Conservation (phyloP, 2,329 filamentous ascomycete species). For the Fusarium cicatricum region DNA sequence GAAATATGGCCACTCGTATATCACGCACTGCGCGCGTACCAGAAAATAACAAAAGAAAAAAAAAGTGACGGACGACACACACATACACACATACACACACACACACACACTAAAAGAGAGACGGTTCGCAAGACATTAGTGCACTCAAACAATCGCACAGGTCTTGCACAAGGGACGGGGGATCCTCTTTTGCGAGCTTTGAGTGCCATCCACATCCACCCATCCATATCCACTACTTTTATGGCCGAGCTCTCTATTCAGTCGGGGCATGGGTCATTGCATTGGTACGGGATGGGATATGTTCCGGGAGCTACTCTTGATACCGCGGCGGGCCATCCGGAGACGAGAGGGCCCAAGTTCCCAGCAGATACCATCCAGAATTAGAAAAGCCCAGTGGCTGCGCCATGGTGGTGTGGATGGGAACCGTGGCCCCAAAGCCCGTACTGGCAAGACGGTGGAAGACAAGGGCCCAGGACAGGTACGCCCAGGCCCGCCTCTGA, state of each 20-base stretch:
- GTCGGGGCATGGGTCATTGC: constrained; percentile 41
- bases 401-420: constrained; percentile 45
- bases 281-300: constrained; percentile 34
- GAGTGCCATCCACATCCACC: constrained; percentile 25
- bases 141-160: constrained; percentile 23
- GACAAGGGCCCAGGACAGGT: constrained; percentile 29
- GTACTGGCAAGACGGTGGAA: constrained; percentile 30
- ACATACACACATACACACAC: constrained; percentile 10
- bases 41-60: constrained; percentile 16
- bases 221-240: constrained; percentile 39
- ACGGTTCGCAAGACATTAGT: constrained; percentile 20
- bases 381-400: constrained; percentile 48
- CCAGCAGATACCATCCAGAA: constrained; percentile 43
- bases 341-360: constrained; percentile 34
- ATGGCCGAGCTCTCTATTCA: constrained; percentile 43
- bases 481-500: constrained; percentile 35
- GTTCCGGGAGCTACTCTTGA: constrained; percentile 37
- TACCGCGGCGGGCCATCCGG: constrained; percentile 44
- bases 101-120: constrained; percentile 16
- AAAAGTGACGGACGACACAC: constrained; percentile 22
- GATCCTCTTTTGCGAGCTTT: constrained; percentile 23
- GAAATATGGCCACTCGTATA: constrained; percentile 23
- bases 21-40: constrained; percentile 30
- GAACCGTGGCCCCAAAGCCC: constrained; percentile 28
- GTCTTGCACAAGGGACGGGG: constrained; percentile 33